Percentiles rank a stretch among this genome's conserved stretches.
Evolutionary conservation across 1,139 yeast species (phyloP).

Genomic region (Yamadazyma taylorii): DNA sequence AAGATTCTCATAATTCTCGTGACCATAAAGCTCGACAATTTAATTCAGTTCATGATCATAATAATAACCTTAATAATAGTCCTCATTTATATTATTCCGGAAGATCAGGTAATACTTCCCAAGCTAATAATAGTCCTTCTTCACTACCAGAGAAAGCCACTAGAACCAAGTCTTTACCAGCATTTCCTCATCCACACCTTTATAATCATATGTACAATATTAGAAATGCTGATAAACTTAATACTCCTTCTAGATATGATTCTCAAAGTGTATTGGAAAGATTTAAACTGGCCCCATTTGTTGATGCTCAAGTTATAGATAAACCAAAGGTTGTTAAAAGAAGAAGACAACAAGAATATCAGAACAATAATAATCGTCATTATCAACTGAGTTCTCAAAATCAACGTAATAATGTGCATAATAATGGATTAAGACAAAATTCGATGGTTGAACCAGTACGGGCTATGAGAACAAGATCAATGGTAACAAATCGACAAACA

Average conservation of each 20-base stretch:
- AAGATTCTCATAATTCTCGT: conserved; percentile 3
- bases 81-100: conserved; percentile 7
- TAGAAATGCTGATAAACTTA: conserved; percentile 45
- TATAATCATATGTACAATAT: conserved; percentile 43
- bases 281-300: conserved; percentile 50
- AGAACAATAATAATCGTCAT: too few species aligned
- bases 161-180: conserved; percentile 65
- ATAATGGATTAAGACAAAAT: conserved; percentile 8
- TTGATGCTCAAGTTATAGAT: conserved; percentile 40
- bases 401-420: neutral
- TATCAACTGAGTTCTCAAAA: too few species aligned
- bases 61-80: too few species aligned
- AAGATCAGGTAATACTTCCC: conserved; percentile 10
- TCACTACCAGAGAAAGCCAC: conserved; percentile 47
- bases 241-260: conserved; percentile 40
- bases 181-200: conserved; percentile 43
- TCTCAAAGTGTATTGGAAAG: conserved; percentile 45
- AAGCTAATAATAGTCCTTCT: neutral
- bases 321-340: conserved; percentile 28
- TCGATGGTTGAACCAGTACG: conserved; percentile 32
- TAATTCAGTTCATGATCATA: too few species aligned
- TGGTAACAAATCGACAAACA: conserved; percentile 30
- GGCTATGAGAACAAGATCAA: conserved; percentile 47
- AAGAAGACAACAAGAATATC: conserved; percentile 28
- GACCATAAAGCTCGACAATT: conserved; percentile 11